phyloP scores from a whole-genome alignment of 805 yeast species.

The Tetrapisispora arboricola region DNA sequence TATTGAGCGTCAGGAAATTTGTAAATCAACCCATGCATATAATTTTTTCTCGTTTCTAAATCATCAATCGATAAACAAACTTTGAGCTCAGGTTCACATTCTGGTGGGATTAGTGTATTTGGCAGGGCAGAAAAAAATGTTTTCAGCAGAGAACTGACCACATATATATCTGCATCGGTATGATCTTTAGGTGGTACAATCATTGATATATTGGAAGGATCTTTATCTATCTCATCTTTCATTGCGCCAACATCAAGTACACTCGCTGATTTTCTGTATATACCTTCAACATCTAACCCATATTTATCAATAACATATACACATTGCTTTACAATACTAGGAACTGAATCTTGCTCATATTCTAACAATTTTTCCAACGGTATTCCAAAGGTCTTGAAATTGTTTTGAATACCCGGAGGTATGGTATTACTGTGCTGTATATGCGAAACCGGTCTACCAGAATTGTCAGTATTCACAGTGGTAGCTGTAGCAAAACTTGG shows the following conservation, averaged over 20 bases:
- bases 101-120: slow-evolving; percentile 34
- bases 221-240: slow-evolving; percentile 58
- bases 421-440: slow-evolving; percentile 23
- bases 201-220: slow-evolving; percentile 55
- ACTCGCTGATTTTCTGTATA: slow-evolving; percentile 80
- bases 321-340: slow-evolving; percentile 80
- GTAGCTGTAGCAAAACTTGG: slow-evolving; percentile 23
- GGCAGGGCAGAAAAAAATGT: slow-evolving; percentile 77
- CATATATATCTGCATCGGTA: slow-evolving; percentile 71
- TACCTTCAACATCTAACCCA: slow-evolving; percentile 81
- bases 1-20: slow-evolving; percentile 91
- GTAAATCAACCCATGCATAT: slow-evolving; percentile 76
- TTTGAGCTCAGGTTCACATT: slow-evolving; percentile 22
- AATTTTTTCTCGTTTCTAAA: slow-evolving; percentile 52
- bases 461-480: slow-evolving; percentile 14
- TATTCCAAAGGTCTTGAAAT: slow-evolving; percentile 62
- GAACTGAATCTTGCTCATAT: slow-evolving; percentile 85
- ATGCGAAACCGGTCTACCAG: slow-evolving; percentile 27
- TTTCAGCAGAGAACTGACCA: slow-evolving; percentile 82
- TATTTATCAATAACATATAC: slow-evolving; percentile 74
- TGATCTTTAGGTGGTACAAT: slow-evolving; percentile 46
- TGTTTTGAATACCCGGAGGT: slow-evolving; percentile 31
- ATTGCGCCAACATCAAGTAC: slow-evolving; percentile 62
- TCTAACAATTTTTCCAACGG: slow-evolving; percentile 70
- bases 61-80: slow-evolving; percentile 62